Evolutionary conservation across 768 basidiomycete species (phyloP).

Genomic region (Infundibulicybe gibba): DNA sequence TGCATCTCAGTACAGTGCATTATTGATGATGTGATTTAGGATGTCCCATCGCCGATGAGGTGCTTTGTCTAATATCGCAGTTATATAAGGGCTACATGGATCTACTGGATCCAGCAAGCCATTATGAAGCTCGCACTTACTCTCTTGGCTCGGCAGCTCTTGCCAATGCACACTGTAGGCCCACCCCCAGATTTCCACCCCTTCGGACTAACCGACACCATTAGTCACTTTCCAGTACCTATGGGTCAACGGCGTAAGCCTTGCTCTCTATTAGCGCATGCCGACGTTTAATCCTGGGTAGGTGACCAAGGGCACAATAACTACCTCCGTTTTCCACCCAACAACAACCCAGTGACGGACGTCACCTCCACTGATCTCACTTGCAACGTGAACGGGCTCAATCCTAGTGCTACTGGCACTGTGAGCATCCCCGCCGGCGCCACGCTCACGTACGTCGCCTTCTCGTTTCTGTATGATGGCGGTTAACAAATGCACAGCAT

Average conservation of each 20-base stretch:
- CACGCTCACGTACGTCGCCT: constrained; percentile 28
- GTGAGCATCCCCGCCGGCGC: constrained; percentile 36
- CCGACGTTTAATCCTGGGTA: constrained; percentile 5
- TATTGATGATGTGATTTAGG: too few relatives aligned
- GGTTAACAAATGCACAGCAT: constrained; percentile 21
- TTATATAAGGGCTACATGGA: constrained; percentile 1
- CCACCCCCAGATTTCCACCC: neutral
- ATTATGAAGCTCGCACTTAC: constrained; percentile 30
- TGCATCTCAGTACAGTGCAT: too few relatives aligned
- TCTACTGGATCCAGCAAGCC: neutral
- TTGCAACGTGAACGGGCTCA: constrained; percentile 46
- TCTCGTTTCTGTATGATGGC: neutral
- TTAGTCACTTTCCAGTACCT: constrained; percentile 47
- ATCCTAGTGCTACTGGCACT: constrained; percentile 32
- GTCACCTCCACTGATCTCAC: constrained; percentile 45
- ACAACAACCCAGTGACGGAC: constrained; percentile 50
- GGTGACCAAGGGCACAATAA: constrained; percentile 43
- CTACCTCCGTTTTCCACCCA: constrained; percentile 43
- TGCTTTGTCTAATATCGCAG: neutral
- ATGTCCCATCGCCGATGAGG: too few relatives aligned
- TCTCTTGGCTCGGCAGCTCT: constrained; percentile 22
- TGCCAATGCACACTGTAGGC: constrained; percentile 30
- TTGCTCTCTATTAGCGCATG: neutral
- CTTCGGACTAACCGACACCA: neutral
- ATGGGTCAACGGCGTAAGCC: constrained; percentile 39